Conservation (phyloP, 768 basidiomycete species). For the Naganishia kalamii region DNA sequence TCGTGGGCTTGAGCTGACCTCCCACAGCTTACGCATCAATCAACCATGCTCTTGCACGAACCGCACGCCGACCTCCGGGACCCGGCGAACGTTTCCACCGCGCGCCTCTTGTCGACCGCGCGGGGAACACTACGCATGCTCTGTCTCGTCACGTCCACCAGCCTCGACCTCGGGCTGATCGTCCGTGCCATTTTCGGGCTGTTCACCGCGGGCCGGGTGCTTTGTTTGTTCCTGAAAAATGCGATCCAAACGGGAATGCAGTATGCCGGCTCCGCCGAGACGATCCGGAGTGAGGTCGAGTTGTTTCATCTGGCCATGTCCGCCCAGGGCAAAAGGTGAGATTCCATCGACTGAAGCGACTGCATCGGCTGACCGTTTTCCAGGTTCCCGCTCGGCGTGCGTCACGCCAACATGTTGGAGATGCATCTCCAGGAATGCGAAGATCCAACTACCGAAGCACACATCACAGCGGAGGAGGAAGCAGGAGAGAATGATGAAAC, state of each 20-base stretch:
- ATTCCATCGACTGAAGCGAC: neutral
- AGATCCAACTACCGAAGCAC: neutral
- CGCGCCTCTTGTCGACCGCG: slow-evolving; percentile 15
- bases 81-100: slow-evolving; percentile 17
- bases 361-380: too few relatives aligned
- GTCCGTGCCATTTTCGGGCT: slow-evolving; percentile 14
- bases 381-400: slow-evolving; percentile 19
- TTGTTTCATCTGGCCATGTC: slow-evolving; percentile 21
- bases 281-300: slow-evolving; percentile 21
- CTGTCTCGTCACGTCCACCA: slow-evolving; percentile 18
- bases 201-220: slow-evolving; percentile 15
- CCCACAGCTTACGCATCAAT: slow-evolving; percentile 16
- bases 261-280: slow-evolving; percentile 10
- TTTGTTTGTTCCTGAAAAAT: slow-evolving; percentile 17
- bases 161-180: slow-evolving; percentile 14
- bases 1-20: neutral
- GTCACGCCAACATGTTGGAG: slow-evolving; percentile 18
- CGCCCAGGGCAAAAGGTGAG: slow-evolving; percentile 20
- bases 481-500: neutral
- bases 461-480: neutral
- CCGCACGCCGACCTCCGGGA: slow-evolving; percentile 15
- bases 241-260: slow-evolving; percentile 14
- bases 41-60: slow-evolving; percentile 21
- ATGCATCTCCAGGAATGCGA: slow-evolving; percentile 3
- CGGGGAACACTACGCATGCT: slow-evolving; percentile 22